Evolutionary conservation across 179 eudicot genomes (phyloP), one percentile per base, ranked within the genome.

Genomic region (Amaranthus tricolor): DNA sequence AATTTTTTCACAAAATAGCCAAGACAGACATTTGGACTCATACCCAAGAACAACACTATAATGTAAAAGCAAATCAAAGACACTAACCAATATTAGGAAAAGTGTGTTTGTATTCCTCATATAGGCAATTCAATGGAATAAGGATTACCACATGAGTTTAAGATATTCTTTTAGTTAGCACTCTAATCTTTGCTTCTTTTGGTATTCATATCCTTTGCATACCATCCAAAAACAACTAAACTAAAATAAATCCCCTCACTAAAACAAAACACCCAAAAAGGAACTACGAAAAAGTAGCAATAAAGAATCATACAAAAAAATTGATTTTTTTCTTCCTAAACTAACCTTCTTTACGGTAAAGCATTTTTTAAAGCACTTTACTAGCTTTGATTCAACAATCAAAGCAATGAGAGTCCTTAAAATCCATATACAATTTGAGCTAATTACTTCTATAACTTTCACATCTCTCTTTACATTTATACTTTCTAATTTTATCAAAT

Each of bases 181-280:
- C 21, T n/a, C 68, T 14, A 44, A 5, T 11, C 1, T 49, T 15
- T 66, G 51, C 63, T 14, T 24, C n/a, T 57, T 71, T 57, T 14
- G 48, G 49, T 5, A 57, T 62, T 11, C 45, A 47, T 57, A 6
- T 17, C 62, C 17, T n/a, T 40, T 21, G 19, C 70, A 72, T 17
- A 17, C 54, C 54, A 55, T 57, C 71, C 24, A 72, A 57, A 40
- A 55, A 44, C 80, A 67, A 12, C 21, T 61, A 74, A n/a, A 66
- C 24, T 15, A 73, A 20, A 72, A 58, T 5, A 17, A 57, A 58
- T 6, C 15, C 2, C 16, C 9, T 2, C 16, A 9, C n/a, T 45
- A 16, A 19, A 20, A 9, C 20, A 60, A 60, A 20, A 21, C 48
- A 9, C 13, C 44, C 19, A 9, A 8, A 43, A 47, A 48, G 3